Percentiles rank a stretch among this genome's conserved stretches.
Conservation (phyloP, 352 stramenopile genomes). For the Phytophthora foliorum region DNA sequence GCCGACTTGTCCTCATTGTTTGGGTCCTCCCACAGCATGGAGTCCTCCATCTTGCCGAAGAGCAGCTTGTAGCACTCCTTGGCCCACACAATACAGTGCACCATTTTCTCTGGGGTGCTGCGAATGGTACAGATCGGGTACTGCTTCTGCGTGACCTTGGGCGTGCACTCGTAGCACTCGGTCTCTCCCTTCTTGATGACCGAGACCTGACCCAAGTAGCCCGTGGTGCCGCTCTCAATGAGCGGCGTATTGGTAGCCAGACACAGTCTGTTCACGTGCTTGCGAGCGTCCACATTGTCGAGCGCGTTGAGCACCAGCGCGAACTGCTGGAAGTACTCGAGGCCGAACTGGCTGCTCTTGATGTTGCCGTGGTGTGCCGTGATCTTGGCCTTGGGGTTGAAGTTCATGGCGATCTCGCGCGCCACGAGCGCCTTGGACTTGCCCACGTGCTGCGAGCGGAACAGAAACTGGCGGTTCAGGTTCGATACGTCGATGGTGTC, state of each 20-base stretch:
- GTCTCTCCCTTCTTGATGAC: slow-evolving; percentile 98
- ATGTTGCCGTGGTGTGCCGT: slow-evolving; percentile 98
- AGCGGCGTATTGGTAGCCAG: slow-evolving; percentile 88
- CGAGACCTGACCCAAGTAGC: slow-evolving; percentile 98
- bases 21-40: slow-evolving; percentile 96
- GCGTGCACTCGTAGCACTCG: slow-evolving; percentile 99
- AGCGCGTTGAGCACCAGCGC: slow-evolving; percentile 99
- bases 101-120: slow-evolving; percentile 98
- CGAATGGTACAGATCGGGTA: slow-evolving; percentile 99
- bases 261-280: slow-evolving; percentile 99
- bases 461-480: slow-evolving; percentile 99
- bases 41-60: slow-evolving; percentile 86
- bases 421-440: slow-evolving; percentile 95
- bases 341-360: slow-evolving; percentile 91
- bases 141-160: slow-evolving; percentile 96
- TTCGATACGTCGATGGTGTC: slow-evolving; percentile 99
- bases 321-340: slow-evolving; percentile 98
- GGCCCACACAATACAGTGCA: slow-evolving; percentile 99
- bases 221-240: slow-evolving; percentile 99
- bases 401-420: slow-evolving; percentile 77
- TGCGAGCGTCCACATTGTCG: slow-evolving; percentile 99
- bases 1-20: slow-evolving; percentile 83
- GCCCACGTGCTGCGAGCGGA: slow-evolving; percentile 98
- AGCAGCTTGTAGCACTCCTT: slow-evolving; percentile 93
- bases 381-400: slow-evolving; percentile 93